phyloP scores from a whole-genome alignment of 1,139 yeast genomes.

The Petasospora rhodanensis region DNA sequence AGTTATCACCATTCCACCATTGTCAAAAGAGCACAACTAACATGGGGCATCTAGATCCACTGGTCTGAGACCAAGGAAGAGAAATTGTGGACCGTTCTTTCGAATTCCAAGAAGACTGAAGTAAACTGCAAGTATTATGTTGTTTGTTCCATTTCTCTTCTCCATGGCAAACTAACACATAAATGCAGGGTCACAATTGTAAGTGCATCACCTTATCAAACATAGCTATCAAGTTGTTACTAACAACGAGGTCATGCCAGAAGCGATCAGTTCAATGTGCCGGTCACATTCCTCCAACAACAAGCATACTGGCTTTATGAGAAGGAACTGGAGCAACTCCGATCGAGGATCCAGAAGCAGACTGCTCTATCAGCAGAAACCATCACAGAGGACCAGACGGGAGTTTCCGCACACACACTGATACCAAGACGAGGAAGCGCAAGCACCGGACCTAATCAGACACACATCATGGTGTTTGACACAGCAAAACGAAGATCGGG shows the following conservation, averaged over 20 bases:
- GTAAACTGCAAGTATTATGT: slow-evolving; percentile 18
- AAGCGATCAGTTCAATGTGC: slow-evolving; percentile 30
- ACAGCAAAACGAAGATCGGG: too few relatives aligned
- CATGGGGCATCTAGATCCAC: slow-evolving; percentile 10
- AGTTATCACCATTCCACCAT: too few relatives aligned
- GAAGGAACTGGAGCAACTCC: slow-evolving; percentile 37
- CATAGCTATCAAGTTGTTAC: neutral
- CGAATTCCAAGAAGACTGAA: slow-evolving; percentile 24
- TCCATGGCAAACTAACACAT: slow-evolving; percentile 3
- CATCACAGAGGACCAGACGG: too few relatives aligned
- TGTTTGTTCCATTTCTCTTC: neutral
- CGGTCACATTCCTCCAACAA: slow-evolving; percentile 38
- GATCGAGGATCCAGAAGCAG: slow-evolving; percentile 31
- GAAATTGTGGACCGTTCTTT: slow-evolving; percentile 21
- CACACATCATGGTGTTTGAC: too few relatives aligned
- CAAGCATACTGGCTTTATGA: slow-evolving; percentile 46
- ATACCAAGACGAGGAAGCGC: too few relatives aligned
- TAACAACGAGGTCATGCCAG: too few relatives aligned
- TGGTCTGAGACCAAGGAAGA: slow-evolving; percentile 24
- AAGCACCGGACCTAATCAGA: too few relatives aligned
- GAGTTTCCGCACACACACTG: too few relatives aligned
- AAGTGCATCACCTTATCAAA: slow-evolving; percentile 1
- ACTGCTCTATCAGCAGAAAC: slow-evolving; percentile 17
- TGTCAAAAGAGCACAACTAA: too few relatives aligned
- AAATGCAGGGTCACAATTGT: slow-evolving; percentile 6